Percentiles rank a stretch among this genome's conserved stretches.
Evolutionary conservation across 2,329 filamentous ascomycete species (phyloP).

Genomic region (Epicoccum sorghinum): DNA sequence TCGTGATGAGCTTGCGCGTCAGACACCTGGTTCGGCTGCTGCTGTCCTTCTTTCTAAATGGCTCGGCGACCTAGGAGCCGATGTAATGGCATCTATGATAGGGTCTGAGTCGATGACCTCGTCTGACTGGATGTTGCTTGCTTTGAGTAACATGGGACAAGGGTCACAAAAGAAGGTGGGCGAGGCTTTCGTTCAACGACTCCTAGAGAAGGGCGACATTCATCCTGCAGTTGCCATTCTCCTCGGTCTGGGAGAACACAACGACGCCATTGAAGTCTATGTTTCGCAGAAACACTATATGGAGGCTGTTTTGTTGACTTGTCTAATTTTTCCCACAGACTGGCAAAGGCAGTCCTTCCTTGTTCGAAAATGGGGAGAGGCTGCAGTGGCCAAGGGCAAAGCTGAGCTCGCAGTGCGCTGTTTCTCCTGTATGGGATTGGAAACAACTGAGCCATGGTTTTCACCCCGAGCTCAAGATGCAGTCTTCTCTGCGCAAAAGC

Average conservation of each 20-base stretch:
- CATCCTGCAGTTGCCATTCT: conserved; percentile 93
- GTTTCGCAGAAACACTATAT: conserved; percentile 89
- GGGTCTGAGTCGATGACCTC: conserved; percentile 85
- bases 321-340: conserved; percentile 79
- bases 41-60: conserved; percentile 88
- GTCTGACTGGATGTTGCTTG: conserved; percentile 96
- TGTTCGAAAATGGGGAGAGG: conserved; percentile 92
- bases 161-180: conserved; percentile 86
- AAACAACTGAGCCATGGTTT: conserved; percentile 85
- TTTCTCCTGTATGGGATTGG: conserved; percentile 87
- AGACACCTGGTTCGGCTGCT: conserved; percentile 74
- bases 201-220: conserved; percentile 87
- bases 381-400: conserved; percentile 83
- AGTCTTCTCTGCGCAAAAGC: conserved; percentile 61
- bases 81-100: conserved; percentile 77
- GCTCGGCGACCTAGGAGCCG: conserved; percentile 83
- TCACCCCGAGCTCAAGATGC: conserved; percentile 77
- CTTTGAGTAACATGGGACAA: conserved; percentile 81
- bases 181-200: conserved; percentile 85
- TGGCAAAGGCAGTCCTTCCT: conserved; percentile 92
- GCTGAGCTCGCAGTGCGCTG: conserved; percentile 90
- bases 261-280: conserved; percentile 96
- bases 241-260: conserved; percentile 87
- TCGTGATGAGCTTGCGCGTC: conserved; percentile 79
- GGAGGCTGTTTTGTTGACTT: conserved; percentile 90